Base-by-base conservation (phyloP, 805 yeast species). In the Candida chauliodis region DNA sequence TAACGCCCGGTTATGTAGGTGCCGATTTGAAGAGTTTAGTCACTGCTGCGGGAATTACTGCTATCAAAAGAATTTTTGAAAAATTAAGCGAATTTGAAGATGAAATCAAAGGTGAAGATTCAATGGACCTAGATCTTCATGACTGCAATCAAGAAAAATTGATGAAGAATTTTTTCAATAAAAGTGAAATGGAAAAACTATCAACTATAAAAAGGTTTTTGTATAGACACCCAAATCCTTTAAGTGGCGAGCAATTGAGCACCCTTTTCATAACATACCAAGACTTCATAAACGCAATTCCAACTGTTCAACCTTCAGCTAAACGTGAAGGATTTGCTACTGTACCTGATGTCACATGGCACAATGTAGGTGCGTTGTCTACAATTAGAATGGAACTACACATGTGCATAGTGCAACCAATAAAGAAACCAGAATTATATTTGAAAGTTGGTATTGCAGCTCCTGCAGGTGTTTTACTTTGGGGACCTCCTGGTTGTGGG, bases 401-500 rank as follows among this genome's bases (percentile, higher is more conserved):
- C 55, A 88, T 89, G 93, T 95, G 98, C 10, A 88, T 93, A 46
- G 99, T 93, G 1, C 97, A 91, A 58, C 99, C 99, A 1, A 90
- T 93, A 49, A 81, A 83, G 53, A 77, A 86, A 46, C 99, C 99
- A 1, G 97, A 91, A 45, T 64, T 91, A 15, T 93, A 85, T 55
- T 81, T 79, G 46, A 79, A 81, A 42, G 97, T 90, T 8, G 99
- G 99, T 59, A 90, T 93, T 30, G 79, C 88, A 38, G 96, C 97
- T 0, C 98, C 98, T 2, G 89, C 96, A 0, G 99, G 99, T 41
- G 99, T 93, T 1, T 65, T 93, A 18, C 75, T 93, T 71, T 93
- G 99, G 99, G 99, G 99, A 0, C 99, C 99, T 1, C 99, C 99
- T 3, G 99, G 99, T 25, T 93, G 98, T 66, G 99, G 99, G 73